Conservation (phyloP, 495 filamentous ascomycete genomes). For the Lasiosphaeris hirsuta region DNA sequence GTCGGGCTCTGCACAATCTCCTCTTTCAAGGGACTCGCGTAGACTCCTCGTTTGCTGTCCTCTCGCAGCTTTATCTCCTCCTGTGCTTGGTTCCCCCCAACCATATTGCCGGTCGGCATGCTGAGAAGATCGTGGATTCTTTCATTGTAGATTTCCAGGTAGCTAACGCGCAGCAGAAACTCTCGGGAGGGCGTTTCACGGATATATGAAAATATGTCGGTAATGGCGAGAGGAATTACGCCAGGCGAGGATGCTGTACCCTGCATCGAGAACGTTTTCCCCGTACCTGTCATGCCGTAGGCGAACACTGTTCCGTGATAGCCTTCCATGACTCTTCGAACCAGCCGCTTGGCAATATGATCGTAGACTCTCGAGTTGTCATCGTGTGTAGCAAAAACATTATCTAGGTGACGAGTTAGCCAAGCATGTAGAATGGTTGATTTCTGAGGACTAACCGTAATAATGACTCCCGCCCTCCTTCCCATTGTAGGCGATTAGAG, state of each 20-base stretch:
- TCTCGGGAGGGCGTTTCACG: slow-evolving; percentile 93
- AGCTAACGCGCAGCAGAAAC: slow-evolving; percentile 94
- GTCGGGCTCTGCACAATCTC: slow-evolving; percentile 98
- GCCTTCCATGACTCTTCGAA: slow-evolving; percentile 96
- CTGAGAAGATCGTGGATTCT: slow-evolving; percentile 92
- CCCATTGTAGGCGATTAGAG: slow-evolving; percentile 77
- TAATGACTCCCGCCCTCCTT: slow-evolving; percentile 89
- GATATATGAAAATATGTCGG: slow-evolving; percentile 98
- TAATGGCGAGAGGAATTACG: slow-evolving; percentile 95
- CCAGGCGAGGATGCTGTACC: slow-evolving; percentile 95
- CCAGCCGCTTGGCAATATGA: slow-evolving; percentile 85
- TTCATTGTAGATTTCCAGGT: slow-evolving; percentile 98
- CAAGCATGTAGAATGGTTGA: not conserved
- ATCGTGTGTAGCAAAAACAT: slow-evolving; percentile 89
- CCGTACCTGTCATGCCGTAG: slow-evolving; percentile 98
- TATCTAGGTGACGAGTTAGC: slow-evolving; percentile 57
- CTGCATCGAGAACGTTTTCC: slow-evolving; percentile 99
- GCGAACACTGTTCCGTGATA: slow-evolving; percentile 98
- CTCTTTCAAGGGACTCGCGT: slow-evolving; percentile 93
- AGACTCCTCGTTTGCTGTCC: slow-evolving; percentile 93
- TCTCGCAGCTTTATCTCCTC: slow-evolving; percentile 97
- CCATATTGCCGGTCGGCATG: slow-evolving; percentile 53
- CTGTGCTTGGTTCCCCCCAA: slow-evolving; percentile 46
- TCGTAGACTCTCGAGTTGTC: slow-evolving; percentile 95
- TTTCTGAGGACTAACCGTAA: slow-evolving; percentile 63